Base-by-base conservation (phyloP, 495 filamentous ascomycete species). In the Podospora pseudocomata region DNA sequence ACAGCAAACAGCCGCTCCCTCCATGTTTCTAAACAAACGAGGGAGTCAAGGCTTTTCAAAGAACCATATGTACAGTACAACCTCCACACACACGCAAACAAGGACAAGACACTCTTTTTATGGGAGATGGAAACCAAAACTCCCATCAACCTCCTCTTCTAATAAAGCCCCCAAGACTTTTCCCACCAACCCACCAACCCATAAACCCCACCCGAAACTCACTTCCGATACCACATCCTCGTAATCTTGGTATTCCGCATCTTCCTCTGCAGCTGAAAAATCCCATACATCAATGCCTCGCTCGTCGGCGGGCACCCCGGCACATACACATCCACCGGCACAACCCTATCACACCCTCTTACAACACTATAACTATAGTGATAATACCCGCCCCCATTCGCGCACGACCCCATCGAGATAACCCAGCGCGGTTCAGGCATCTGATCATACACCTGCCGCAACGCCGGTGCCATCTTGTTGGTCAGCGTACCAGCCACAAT, bases 371-470 rank as follows among this genome's bases (percentile, higher is more conserved):
- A 97, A 77, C 89, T 92, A 79, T 97, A 96, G 78, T 97, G 93
- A 74, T 97, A 97, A 80, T 97, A 97, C 58, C 93, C 93, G 65
- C 93, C 93, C 67, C 93, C 93, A 77, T 97, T 97, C 69, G 93
- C 93, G 78, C 93, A 97, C 69, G 86, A 90, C 9, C 93, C 93
- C 93, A 97, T 97, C 68, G 86, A 90, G 75, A 97, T 88, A 55
- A 97, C 93, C 93, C 93, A 97, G 72, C 89, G 83, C 39, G 94
- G 94, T 32, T 97, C 94, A 55, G 94, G 94, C 94, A 97, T 97
- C 82, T 97, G 94, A 81, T 97, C 94, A 78, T 97, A 97, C 39
- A 97, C 94, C 80, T 97, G 93, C 72, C 94, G 85, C 76, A 97
- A 85, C 57, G 94, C 94, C 39, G 93, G 92, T 9, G 94, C 94